Conservation (phyloP, 2,329 filamentous ascomycete species). For the Nothophoma quercina region DNA sequence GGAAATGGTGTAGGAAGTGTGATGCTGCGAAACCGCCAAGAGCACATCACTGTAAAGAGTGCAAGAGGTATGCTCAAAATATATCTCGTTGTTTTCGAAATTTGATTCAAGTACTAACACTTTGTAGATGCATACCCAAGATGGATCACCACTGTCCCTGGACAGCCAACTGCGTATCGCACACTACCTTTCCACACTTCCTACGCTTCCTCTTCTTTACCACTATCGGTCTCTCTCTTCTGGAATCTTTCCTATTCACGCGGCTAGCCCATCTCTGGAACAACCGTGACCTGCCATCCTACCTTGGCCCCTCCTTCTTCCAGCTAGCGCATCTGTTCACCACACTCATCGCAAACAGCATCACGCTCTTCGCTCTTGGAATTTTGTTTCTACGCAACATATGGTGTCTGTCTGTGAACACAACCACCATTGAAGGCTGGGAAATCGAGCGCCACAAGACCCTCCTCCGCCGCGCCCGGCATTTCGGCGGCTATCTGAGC, state of each 20-base stretch:
- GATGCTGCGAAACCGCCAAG: conserved; percentile 75
- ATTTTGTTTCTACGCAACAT: conserved; percentile 69
- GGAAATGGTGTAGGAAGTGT: conserved; percentile 79
- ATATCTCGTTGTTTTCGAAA: background rate
- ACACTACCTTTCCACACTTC: conserved; percentile 84
- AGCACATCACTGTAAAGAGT: conserved; percentile 82
- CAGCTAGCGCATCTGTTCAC: conserved; percentile 69
- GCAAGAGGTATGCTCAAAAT: conserved; percentile 59
- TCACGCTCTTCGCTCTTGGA: conserved; percentile 67
- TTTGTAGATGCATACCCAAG: conserved; percentile 70
- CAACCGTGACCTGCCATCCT: conserved; percentile 69
- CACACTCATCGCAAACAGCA: conserved; percentile 64
- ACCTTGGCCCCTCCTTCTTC: conserved; percentile 71
- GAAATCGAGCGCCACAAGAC: conserved; percentile 61
- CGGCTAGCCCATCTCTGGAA: conserved; percentile 69
- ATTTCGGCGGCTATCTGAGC: conserved; percentile 64
- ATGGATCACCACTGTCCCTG: conserved; percentile 92
- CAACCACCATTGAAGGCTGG: conserved; percentile 84
- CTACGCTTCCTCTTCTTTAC: conserved; percentile 77
- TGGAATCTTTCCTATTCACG: conserved; percentile 67
- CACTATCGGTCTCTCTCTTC: conserved; percentile 67
- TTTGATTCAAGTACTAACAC: background rate
- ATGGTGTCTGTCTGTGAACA: conserved; percentile 71
- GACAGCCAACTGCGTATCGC: conserved; percentile 83
- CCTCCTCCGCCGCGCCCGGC: conserved; percentile 53